These are phyloP conservation scores for Sarocladium brachiariae DNA, from an alignment of 2,329 filamentous ascomycete species.

Conservation along the genomic window DNA sequence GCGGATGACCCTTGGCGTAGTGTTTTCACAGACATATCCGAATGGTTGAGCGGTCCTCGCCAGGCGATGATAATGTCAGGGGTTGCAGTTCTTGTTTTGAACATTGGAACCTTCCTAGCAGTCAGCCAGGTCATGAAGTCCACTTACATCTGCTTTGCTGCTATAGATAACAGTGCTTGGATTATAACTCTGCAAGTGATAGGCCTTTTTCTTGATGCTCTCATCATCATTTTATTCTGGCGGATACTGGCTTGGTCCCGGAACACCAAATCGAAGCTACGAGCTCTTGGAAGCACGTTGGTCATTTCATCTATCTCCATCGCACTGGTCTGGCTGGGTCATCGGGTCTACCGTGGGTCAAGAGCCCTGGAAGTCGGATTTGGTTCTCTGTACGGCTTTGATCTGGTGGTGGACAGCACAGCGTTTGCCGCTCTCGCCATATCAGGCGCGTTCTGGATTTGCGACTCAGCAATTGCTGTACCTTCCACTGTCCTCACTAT, in stretches of 20 bases:
- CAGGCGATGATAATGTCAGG: slow-evolving; percentile 29
- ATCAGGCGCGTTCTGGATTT: slow-evolving; percentile 38
- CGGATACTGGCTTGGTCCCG: slow-evolving; percentile 44
- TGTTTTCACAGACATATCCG: slow-evolving; percentile 38
- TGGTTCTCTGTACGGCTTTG: slow-evolving; percentile 40
- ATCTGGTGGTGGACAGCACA: slow-evolving; percentile 41
- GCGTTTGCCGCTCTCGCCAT: slow-evolving; percentile 36
- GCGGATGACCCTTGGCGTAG: slow-evolving; percentile 42
- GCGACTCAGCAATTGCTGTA: slow-evolving; percentile 37
- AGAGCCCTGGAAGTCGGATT: slow-evolving; percentile 24
- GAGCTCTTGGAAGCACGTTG: slow-evolving; percentile 36
- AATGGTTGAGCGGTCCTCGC: slow-evolving; percentile 39
- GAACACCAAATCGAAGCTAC: slow-evolving; percentile 40
- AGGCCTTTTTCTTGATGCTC: slow-evolving; percentile 39
- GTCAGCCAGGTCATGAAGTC: slow-evolving; percentile 34
- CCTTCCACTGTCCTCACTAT: slow-evolving; percentile 37
- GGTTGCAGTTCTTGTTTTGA: slow-evolving; percentile 30
- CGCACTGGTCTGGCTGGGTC: slow-evolving; percentile 27
- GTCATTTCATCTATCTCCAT: slow-evolving; percentile 32
- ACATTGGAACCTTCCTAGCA: slow-evolving; percentile 35
- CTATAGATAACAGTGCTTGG: slow-evolving; percentile 30
- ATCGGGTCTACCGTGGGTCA: slow-evolving; percentile 19
- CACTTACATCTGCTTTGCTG: slow-evolving; percentile 43
- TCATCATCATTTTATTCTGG: slow-evolving; percentile 42
- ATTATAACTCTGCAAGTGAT: slow-evolving; percentile 35